Conservation (phyloP, 805 yeast genomes). For the Metschnikowia kofuensis region DNA sequence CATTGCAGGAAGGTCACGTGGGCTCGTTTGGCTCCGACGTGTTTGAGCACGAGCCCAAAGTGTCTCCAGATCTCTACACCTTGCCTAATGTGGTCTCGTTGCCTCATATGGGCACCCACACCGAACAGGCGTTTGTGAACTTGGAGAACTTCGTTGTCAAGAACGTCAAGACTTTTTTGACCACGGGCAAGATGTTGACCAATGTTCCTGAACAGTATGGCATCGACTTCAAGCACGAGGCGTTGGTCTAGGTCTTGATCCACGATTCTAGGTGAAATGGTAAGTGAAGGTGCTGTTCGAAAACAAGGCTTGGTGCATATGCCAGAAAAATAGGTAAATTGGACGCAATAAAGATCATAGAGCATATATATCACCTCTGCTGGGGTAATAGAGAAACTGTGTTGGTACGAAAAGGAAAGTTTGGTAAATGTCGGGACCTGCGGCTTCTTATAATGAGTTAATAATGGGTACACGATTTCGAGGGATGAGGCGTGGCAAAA, state of each 20-base stretch:
- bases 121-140: slow-evolving; percentile 66
- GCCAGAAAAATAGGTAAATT: no score
- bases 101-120: slow-evolving; percentile 89
- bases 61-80: slow-evolving; percentile 56
- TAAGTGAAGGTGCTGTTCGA: no score
- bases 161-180: slow-evolving; percentile 58
- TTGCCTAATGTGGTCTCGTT: slow-evolving; percentile 70
- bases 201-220: slow-evolving; percentile 76
- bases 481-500: no score
- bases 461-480: no score
- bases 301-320: no score
- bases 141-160: slow-evolving; percentile 81
- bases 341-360: no score
- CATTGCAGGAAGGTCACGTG: slow-evolving; percentile 61
- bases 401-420: no score
- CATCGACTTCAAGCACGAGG: slow-evolving; percentile 24
- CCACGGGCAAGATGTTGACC: slow-evolving; percentile 65
- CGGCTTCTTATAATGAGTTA: no score
- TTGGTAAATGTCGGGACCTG: no score
- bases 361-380: no score
- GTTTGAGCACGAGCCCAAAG: slow-evolving; percentile 70
- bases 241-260: slow-evolving; percentile 5
- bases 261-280: no score
- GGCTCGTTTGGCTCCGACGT: slow-evolving; percentile 73
- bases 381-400: no score